phyloP scores from a whole-genome alignment of 441 rosid genomes.

The Pelargonium fulgidum region DNA sequence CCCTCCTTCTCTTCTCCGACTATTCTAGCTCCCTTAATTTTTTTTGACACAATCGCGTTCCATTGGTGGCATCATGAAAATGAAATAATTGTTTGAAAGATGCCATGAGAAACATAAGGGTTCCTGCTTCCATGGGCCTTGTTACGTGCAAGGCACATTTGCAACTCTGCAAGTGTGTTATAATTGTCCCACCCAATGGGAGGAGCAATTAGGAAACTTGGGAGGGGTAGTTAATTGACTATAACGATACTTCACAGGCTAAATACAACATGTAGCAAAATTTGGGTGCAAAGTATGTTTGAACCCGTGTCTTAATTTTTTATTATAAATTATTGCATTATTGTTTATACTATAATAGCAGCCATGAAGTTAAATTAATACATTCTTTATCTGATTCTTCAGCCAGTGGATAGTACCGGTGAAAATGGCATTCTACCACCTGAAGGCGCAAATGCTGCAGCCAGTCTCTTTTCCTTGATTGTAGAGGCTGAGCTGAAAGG shows the following conservation, averaged over 20 bases:
- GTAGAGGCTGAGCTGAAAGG: constrained; percentile 82
- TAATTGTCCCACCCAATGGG: no score
- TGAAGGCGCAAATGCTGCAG: constrained; percentile 78
- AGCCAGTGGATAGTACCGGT: constrained; percentile 57
- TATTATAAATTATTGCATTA: not conserved
- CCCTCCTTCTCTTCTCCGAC: no score
- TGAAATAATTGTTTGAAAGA: no score
- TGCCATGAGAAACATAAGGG: no score
- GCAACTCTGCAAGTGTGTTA: no score
- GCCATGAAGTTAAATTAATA: constrained; percentile 17
- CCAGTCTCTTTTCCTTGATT: constrained; percentile 68
- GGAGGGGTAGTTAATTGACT: not conserved
- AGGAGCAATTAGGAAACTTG: no score
- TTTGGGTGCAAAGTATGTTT: not conserved
- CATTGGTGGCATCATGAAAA: no score
- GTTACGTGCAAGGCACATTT: no score
- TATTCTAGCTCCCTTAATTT: no score
- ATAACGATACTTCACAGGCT: not conserved
- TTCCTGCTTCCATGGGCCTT: no score
- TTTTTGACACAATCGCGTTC: no score
- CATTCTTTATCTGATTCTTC: constrained; percentile 27
- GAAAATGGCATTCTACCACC: constrained; percentile 60
- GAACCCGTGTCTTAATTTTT: not conserved
- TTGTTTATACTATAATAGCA: constrained; percentile 1
- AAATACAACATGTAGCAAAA: not conserved